Conservation (phyloP, 148 eudicot species). For the Vaccinium darrowii region DNA sequence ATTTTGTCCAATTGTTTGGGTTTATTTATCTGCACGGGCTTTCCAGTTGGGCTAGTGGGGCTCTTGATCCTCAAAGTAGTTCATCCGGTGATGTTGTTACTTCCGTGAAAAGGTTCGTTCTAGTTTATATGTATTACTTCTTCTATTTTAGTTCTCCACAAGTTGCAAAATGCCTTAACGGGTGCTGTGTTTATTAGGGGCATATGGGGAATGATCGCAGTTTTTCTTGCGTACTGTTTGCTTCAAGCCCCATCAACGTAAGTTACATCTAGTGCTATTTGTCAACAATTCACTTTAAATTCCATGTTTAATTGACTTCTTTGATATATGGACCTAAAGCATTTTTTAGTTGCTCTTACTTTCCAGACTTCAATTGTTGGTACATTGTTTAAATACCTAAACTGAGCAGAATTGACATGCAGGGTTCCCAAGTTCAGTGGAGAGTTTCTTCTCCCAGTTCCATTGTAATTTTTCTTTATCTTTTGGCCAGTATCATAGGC, state of each 20-base stretch:
- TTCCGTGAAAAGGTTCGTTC: slow-evolving; percentile 78
- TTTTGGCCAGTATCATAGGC: not conserved
- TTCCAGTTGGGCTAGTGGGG: slow-evolving; percentile 93
- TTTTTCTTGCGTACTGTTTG: slow-evolving; percentile 88
- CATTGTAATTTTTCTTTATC: not conserved
- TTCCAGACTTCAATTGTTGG: not conserved
- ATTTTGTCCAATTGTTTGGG: not conserved
- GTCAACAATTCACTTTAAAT: not conserved
- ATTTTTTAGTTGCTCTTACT: not conserved
- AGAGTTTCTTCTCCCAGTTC: not conserved
- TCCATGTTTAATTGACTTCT: not conserved
- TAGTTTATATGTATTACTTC: not conserved
- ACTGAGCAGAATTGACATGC: not conserved
- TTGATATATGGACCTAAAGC: not conserved
- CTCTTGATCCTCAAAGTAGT: slow-evolving; percentile 82
- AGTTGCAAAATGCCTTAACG: not conserved
- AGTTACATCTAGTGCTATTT: slow-evolving; percentile 27
- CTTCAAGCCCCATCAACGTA: slow-evolving; percentile 98
- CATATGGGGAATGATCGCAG: slow-evolving; percentile 95
- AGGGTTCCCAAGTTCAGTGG: not conserved
- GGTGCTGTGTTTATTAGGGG: slow-evolving; percentile 59
- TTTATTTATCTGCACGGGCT: slow-evolving; percentile 9
- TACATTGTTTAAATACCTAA: not conserved
- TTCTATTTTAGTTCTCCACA: not conserved
- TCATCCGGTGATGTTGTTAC: slow-evolving; percentile 56